phyloP scores from a whole-genome alignment of 2,329 filamentous ascomycete genomes.

The Ceratocystis cacaofunesta region DNA sequence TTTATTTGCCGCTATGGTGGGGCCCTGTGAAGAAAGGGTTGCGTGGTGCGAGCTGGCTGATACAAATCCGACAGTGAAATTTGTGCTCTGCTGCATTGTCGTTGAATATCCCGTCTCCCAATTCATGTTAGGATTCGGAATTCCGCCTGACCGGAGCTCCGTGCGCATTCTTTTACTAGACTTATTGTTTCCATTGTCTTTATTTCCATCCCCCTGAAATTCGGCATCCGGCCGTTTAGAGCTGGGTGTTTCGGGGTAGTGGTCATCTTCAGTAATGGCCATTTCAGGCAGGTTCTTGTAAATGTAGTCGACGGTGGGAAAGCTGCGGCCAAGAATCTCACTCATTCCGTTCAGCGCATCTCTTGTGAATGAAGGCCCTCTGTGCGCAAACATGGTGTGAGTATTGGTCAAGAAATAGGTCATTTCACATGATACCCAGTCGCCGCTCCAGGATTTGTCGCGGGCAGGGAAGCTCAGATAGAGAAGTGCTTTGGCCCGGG shows the following conservation, averaged over 20 bases:
- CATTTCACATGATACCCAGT: conserved; percentile 15
- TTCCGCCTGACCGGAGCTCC: conserved; percentile 19
- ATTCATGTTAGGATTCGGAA: conserved; percentile 24
- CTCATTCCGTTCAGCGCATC: conserved; percentile 50
- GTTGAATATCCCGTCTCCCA: conserved; percentile 37
- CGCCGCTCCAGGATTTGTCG: conserved; percentile 1
- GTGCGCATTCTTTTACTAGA: conserved; percentile 19
- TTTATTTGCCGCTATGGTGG: conserved; percentile 16
- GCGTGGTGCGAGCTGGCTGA: conserved; percentile 37
- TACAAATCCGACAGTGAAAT: conserved; percentile 52
- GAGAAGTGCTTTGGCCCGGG: conserved; percentile 68
- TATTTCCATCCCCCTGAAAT: background rate
- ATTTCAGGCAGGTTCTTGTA: conserved; percentile 37
- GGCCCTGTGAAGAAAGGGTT: conserved; percentile 24
- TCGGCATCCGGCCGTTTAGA: conserved; percentile 20
- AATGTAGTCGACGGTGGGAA: conserved; percentile 42
- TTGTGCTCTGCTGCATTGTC: conserved; percentile 44
- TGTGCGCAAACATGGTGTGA: conserved; percentile 32
- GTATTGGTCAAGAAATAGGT: conserved; percentile 21
- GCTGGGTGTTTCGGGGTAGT: conserved; percentile 51
- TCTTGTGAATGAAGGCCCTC: conserved; percentile 56
- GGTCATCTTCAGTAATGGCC: conserved; percentile 48
- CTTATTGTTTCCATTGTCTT: conserved; percentile 17
- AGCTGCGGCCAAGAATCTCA: conserved; percentile 50
- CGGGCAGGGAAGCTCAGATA: conserved; percentile 62